Evolutionary conservation across 2,329 filamentous ascomycete species (phyloP).

Genomic region (Cryphonectria japonica): DNA sequence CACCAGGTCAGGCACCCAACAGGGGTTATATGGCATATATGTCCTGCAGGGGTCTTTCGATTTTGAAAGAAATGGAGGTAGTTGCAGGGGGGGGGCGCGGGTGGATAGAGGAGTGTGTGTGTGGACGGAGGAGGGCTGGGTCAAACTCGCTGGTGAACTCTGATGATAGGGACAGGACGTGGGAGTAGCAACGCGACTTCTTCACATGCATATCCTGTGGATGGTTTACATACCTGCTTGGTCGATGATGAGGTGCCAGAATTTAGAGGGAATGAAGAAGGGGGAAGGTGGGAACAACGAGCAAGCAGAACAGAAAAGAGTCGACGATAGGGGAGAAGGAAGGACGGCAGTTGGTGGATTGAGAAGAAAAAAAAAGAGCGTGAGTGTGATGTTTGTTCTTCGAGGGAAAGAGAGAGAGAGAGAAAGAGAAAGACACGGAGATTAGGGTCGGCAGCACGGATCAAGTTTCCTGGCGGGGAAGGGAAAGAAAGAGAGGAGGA

Average conservation of each 20-base stretch:
- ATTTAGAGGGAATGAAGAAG: not conserved
- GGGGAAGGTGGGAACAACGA: too few relatives aligned
- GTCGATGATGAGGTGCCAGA: not conserved
- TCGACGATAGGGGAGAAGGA: too few relatives aligned
- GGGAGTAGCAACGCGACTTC: not conserved
- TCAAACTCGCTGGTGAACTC: not conserved
- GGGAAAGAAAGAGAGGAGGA: not conserved
- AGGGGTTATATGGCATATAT: not conserved
- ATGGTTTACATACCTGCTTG: not conserved
- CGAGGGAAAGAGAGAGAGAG: not conserved
- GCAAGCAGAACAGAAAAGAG: not conserved
- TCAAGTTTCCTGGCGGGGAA: not conserved
- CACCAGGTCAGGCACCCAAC: not conserved
- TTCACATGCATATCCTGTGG: not conserved
- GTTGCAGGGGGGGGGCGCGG: not conserved
- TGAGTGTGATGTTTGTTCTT: too few relatives aligned
- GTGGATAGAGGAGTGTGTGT: too few relatives aligned
- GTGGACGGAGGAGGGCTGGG: not conserved
- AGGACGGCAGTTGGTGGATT: not conserved
- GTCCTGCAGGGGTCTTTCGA: not conserved
- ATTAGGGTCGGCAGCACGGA: constrained; percentile 1
- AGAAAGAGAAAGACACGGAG: not conserved
- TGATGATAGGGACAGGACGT: not conserved
- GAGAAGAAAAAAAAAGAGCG: not conserved
- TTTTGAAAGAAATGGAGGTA: not conserved